Conservation (phyloP, 495 filamentous ascomycete species). For the Saxispiralis lemnorum region DNA sequence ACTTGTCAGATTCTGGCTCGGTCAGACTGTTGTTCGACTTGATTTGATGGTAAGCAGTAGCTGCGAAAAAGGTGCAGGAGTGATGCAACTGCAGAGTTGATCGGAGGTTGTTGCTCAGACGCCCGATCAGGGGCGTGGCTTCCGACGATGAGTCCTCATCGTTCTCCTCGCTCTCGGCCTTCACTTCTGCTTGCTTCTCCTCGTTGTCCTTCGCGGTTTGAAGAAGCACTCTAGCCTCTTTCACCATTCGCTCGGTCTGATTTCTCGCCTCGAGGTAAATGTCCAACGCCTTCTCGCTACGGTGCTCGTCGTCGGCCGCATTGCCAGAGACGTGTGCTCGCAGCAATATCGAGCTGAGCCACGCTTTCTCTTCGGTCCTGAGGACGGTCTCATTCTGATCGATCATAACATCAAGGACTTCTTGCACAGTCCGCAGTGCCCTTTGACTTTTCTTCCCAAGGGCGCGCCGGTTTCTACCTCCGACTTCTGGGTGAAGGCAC, state of each 20-base stretch:
- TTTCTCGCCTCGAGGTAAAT: conserved; percentile 48
- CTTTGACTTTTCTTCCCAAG: conserved; percentile 45
- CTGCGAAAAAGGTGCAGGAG: conserved; percentile 65
- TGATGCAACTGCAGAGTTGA: conserved; percentile 64
- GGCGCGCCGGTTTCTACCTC: conserved; percentile 45
- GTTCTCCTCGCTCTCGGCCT: conserved; percentile 19
- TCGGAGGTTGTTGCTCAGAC: conserved; percentile 49
- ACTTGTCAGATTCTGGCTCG: conserved; percentile 45
- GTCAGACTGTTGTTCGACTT: conserved; percentile 49
- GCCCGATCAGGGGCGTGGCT: conserved; percentile 33
- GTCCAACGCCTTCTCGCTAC: conserved; percentile 38
- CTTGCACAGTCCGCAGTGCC: conserved; percentile 57
- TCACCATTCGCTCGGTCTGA: conserved; percentile 37
- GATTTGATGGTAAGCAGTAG: conserved; percentile 66
- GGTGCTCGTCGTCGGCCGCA: conserved; percentile 25
- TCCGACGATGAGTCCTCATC: conserved; percentile 26
- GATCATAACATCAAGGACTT: conserved; percentile 79
- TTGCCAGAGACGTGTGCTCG: conserved; percentile 63
- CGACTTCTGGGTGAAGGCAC: conserved; percentile 70
- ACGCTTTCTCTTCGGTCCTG: conserved; percentile 45
- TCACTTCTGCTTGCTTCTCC: conserved; percentile 10
- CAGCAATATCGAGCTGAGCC: conserved; percentile 41
- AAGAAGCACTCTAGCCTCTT: conserved; percentile 46
- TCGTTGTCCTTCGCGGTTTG: conserved; percentile 29
- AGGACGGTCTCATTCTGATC: conserved; percentile 52